Base-by-base conservation (phyloP, 352 stramenopile species). In the Pythium dissimile region DNA sequence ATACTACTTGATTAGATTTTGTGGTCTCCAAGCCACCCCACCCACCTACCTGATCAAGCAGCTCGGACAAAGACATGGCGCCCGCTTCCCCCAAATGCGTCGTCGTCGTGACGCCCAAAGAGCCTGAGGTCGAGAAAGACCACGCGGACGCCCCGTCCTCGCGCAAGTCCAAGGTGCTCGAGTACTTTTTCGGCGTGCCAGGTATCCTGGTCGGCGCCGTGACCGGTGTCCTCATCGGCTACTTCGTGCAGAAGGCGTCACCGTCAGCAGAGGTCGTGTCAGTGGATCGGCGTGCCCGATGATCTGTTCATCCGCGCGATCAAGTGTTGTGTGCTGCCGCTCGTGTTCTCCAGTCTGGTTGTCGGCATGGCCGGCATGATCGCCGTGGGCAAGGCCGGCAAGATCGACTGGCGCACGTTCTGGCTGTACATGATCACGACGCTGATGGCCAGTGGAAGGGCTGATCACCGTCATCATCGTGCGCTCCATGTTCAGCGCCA, bases 251-350 rank as follows among this genome's bases (percentile, higher is more conserved):
- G 28, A 16, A 12, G 13, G 28, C 46, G 12, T 31, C 16, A 5
- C 46, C 46, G 11, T 54, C 46, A 5, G 30, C 30, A 4, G 21
- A 27, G 16, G 31, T 39, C 9, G 46, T 54, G 1, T 54, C 46
- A n/a, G 2, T 54, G 46, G 46, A 54, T 80, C 41, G 47, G 44
- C 20, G 52, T 76, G 13, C 72, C 69, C 2, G 72, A 69, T 2
- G 12, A 69, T 11, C 64, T 80, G 31, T 80, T 76, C 60, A 65
- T 78, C 45, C 62, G 63, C 27, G 62, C 66, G 23, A 62, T 80
- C 47, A 75, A 72, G 60, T 80, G 72, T 49, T 43, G 74, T 15
- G 64, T 80, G 39, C 54, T 59, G 28, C 69, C 72, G 31, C 56
- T 78, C 31, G 62, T 80, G n/a, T 75, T 80, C 58, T 71, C 55